Evolutionary conservation across 257 asterid species (phyloP).

Genomic region (Capsicum rhomboideum): DNA sequence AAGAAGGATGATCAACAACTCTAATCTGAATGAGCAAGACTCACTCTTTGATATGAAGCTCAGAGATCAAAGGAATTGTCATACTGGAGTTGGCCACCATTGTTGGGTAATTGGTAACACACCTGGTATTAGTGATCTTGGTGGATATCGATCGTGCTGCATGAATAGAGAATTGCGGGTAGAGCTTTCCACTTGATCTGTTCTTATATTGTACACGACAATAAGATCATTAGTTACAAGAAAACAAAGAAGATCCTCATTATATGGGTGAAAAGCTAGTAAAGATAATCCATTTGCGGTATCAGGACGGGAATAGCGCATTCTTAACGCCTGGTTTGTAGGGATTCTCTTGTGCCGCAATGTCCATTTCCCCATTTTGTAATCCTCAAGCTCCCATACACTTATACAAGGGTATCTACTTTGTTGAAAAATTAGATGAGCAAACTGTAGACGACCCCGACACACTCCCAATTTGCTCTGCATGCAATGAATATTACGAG

Average conservation of each 20-base stretch:
- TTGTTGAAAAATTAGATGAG: background rate
- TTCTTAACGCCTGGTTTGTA: background rate
- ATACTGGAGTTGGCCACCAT: background rate
- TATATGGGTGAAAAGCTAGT: background rate
- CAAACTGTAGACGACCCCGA: background rate
- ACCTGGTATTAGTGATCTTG: background rate
- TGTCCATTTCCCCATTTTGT: background rate
- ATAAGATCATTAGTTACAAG: background rate
- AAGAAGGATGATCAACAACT: background rate
- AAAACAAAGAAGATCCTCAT: background rate
- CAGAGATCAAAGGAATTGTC: background rate
- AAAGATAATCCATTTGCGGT: too few species aligned
- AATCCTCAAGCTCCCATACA: background rate
- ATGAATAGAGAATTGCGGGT: background rate
- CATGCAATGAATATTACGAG: background rate
- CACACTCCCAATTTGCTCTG: background rate
- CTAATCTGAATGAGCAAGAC: background rate
- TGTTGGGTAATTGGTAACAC: background rate
- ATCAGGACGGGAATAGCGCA: background rate
- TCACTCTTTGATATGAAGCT: background rate
- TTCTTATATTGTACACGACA: background rate
- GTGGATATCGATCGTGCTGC: background rate
- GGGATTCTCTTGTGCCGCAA: background rate
- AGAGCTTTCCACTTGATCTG: background rate
- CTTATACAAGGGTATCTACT: background rate